phyloP scores from a whole-genome alignment of 2,329 filamentous ascomycete genomes.

The Botrytis byssoidea region DNA sequence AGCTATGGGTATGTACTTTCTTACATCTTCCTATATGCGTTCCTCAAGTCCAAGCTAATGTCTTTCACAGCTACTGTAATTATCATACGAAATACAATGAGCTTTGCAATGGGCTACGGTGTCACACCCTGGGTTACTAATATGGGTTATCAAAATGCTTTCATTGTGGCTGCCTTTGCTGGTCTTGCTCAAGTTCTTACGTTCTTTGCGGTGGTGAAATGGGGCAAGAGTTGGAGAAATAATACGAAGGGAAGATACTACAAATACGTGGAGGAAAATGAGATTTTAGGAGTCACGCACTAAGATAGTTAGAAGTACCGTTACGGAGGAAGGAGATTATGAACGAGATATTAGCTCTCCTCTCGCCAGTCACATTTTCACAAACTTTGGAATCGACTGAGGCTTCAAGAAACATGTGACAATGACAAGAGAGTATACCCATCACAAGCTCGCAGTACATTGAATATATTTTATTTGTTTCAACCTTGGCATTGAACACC shows the following conservation, averaged over 20 bases:
- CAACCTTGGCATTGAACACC: background rate
- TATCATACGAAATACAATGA: constrained; percentile 49
- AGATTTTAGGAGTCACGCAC: constrained; percentile 23
- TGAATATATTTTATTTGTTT: background rate
- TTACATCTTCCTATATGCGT: background rate
- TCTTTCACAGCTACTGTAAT: constrained; percentile 46
- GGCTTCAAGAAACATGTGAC: background rate
- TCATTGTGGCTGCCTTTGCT: constrained; percentile 44
- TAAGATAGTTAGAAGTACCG: background rate
- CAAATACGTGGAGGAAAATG: constrained; percentile 40
- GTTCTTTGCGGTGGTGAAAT: constrained; percentile 49
- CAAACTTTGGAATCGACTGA: background rate
- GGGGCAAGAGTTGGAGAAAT: constrained; percentile 46
- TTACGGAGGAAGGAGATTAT: background rate
- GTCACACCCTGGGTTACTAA: constrained; percentile 47
- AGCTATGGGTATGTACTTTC: constrained; percentile 40
- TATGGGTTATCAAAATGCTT: constrained; percentile 46
- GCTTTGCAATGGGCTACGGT: constrained; percentile 51
- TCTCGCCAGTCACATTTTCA: background rate
- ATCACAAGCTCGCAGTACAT: background rate
- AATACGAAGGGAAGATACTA: constrained; percentile 42
- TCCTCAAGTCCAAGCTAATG: background rate
- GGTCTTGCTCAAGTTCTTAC: constrained; percentile 43
- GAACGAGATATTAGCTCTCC: background rate
- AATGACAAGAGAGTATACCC: background rate